These are phyloP conservation scores for Gastrolobium villosum DNA, from an alignment of 306 rosid genomes.

Conservation along the genomic window DNA sequence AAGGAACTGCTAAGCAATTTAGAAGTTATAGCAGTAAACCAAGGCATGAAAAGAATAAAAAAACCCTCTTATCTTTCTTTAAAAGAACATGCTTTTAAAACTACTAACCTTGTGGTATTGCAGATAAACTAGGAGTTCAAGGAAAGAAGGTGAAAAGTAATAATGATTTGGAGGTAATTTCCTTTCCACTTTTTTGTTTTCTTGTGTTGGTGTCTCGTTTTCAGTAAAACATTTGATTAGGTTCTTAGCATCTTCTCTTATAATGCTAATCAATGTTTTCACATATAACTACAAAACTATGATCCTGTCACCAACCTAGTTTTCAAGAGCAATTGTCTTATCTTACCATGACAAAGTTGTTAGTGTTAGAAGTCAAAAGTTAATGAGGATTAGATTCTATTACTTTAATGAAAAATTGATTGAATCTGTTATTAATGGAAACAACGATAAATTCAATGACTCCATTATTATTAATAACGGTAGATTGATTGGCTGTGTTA, in stretches of 20 bases:
- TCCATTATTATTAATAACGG: too few species aligned
- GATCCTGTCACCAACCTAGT: too few species aligned
- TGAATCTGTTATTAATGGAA: too few species aligned
- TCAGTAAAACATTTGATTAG: neutral
- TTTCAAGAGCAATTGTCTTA: too few species aligned
- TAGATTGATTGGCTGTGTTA: too few species aligned
- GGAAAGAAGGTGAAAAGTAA: constrained; percentile 68
- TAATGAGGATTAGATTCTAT: too few species aligned
- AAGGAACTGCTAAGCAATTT: constrained; percentile 63
- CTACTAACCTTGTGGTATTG: constrained; percentile 26
- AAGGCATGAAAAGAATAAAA: constrained; percentile 56
- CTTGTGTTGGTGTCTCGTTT: neutral
- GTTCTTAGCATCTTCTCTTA: neutral
- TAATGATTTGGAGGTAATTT: constrained; percentile 68
- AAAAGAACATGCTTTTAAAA: constrained; percentile 7
- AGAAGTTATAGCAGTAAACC: constrained; percentile 82
- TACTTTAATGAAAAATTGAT: too few species aligned
- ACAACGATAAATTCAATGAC: too few species aligned
- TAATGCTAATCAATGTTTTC: constrained; percentile 4
- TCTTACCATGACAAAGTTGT: too few species aligned
- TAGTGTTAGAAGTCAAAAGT: too few species aligned
- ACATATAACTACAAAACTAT: too few species aligned
- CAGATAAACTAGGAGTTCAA: constrained; percentile 76
- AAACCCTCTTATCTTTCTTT: neutral
- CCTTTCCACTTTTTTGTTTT: constrained; percentile 8